Evolutionary conservation across 2,329 filamentous ascomycete species (phyloP), one percentile per base, ranked within the genome.

Genomic region (Penicillium sp.): DNA sequence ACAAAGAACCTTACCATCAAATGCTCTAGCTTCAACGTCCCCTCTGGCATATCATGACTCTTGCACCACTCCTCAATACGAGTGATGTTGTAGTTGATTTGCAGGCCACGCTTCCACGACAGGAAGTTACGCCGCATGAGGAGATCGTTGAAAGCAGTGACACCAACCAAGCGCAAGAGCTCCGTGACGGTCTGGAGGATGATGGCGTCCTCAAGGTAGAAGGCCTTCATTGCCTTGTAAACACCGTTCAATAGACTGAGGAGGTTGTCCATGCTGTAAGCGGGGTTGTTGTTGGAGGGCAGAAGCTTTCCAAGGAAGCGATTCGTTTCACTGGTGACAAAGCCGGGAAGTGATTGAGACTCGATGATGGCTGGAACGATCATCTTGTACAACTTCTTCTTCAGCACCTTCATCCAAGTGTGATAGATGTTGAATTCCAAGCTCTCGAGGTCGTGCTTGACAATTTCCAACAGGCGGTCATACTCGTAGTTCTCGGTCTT

Each of bases 61-160:
- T 99, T 99, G 79, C 94, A 99, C 94, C 94, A 99, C 77, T 99
- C 94, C 75, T 99, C 94, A 60, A 99, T 99, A 55, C 94, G 86
- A 25, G 94, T 99, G 74, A 99, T 99, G 79, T 99, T 99, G 82
- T 99, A 99, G 79, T 99, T 99, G 79, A 99, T 99, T 76, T 99
- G 94, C 52, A 99, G 84, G 66, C 94, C 94, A 74, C 94, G 91
- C 82, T 99, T 99, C 94, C 94, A 99, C 0, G 92, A 97, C 55
- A 99, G 84, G 84, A 99, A 99, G 76, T 97, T 97, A 66, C 94
- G 86, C 67, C 94, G 86, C 92, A 99, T 97, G 64, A 99, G 83
- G 60, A 99, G 80, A 72, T 99, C 94, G 73, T 99, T 99, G 80
- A 99, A 99, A 4, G 94, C 94, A 1, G 94, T 99, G 37, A 99